Evolutionary conservation across 306 rosid species (phyloP).

Genomic region (Lablab purpureus): DNA sequence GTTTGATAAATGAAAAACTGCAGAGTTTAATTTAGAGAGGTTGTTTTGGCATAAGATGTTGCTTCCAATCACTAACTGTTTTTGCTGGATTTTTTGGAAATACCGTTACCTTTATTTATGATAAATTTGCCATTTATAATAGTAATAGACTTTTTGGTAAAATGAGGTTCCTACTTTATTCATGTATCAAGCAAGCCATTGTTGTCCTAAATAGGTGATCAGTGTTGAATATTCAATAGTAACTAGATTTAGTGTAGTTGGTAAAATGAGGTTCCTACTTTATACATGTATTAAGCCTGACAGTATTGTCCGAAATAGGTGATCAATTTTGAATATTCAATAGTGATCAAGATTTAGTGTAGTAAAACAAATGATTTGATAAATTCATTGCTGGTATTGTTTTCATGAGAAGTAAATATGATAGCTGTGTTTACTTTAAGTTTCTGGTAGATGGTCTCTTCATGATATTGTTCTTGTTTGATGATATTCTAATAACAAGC

Average conservation of each 20-base stretch:
- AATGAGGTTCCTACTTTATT: conserved; percentile 19
- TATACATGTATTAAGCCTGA: neutral
- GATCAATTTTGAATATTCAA: conserved; percentile 9
- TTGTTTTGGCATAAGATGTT: conserved; percentile 4
- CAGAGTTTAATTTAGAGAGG: conserved; percentile 1
- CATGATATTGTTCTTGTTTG: neutral
- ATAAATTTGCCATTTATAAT: conserved; percentile 15
- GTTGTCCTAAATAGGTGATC: conserved; percentile 8
- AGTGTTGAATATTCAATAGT: conserved; percentile 5
- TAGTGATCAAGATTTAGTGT: conserved; percentile 20
- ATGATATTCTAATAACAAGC: too few relatives aligned
- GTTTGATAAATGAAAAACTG: conserved; percentile 8
- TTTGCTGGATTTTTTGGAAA: conserved; percentile 10
- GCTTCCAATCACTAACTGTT: conserved; percentile 2
- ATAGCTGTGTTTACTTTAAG: too few relatives aligned
- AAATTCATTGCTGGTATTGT: too few relatives aligned
- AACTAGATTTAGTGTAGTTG: conserved; percentile 26
- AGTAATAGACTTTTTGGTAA: neutral
- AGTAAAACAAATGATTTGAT: neutral
- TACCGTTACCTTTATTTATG: conserved; percentile 12
- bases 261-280: conserved; percentile 18
- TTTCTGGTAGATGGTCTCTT: too few relatives aligned
- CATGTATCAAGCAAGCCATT: conserved; percentile 3
- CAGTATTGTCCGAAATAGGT: conserved; percentile 15
- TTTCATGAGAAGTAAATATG: too few relatives aligned